Base-by-base conservation (phyloP, 2,329 filamentous ascomycete genomes). In the Aspergillus amoenus region DNA sequence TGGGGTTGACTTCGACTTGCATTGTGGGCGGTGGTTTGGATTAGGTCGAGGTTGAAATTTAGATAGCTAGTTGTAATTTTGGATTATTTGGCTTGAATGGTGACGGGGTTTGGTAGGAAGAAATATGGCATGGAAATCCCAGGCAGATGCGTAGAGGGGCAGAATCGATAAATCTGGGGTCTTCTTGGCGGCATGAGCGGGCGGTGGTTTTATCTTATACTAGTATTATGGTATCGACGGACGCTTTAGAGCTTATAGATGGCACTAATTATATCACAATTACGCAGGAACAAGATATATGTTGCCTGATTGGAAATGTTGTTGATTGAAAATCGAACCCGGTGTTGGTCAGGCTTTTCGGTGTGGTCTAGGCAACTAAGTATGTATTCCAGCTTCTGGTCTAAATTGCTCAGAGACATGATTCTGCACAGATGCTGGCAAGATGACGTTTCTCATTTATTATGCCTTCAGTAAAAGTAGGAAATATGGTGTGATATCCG, bases 1-100 rank as follows among this genome's bases (percentile, higher is more conserved):
- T 96, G 32, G 93, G 93, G 72, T 97, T 88, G 65, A 99, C 89
- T 44, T 93, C 92, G 59, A 99, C 94, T 68, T 88, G 83, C 61
- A 88, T 72, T 68, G 72, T 68, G 60, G 9, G 59, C 9, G 48
- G 22, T 47, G 27, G 24, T 17, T 21, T 7, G 15, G 9, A 3
- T 30, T 11, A 39, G 37, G 4, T 32, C 11, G 22, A 9, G 12
- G 34, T 4, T 30, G 32, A 5, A 37, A 49, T 18, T 34, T 24
- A 40, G 46, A 7, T 7, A 9, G n/a, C 5, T n/a, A 18, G 18
- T 21, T 45, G 27, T 5, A 30, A n/a, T 22, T 9, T 6, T 8
- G 18, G 5, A 51, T 24, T 32, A 40, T 30, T 53, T 5, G 30
- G 32, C 21, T 32, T 17, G 13, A 34, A 17, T 44, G 30, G 24